Base-by-base conservation (phyloP, 192 early-diverging fungal species). In the Entomortierella chlamydospora region DNA sequence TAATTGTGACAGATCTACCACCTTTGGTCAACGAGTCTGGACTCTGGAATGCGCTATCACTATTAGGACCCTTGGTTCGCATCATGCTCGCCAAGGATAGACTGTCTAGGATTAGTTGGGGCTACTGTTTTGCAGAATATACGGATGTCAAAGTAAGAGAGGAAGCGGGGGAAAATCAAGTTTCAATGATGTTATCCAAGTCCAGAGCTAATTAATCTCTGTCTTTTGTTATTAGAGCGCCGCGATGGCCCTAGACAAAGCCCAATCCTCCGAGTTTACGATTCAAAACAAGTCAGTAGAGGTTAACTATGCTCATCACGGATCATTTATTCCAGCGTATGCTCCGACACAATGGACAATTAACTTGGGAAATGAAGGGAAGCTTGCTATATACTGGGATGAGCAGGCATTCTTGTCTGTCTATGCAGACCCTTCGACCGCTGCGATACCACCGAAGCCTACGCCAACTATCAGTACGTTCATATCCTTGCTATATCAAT, bases 101-200 rank as follows among this genome's bases (percentile, higher is more conserved):
- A 42, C 45, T 73, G 31, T 88, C 86, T 10, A 79, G 81, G 34
- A 86, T 91, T 57, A 85, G 85, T 29, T 88, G 83, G 70, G 90
- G 91, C 4, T 93, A 89, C 69, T 90, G 86, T 34, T 92, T 92
- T 74, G 68, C 84, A 20, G 89, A 91, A 61, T 91, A 82, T 58
- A 20, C 66, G 9, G 80, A 89, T 80, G 63, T 78, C 12, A 58
- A 83, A 65, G 87, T 88, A 84, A n/a, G n/a, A n/a, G n/a, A n/a
- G n/a, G n/a, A n/a, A n/a, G n/a, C n/a, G n/a, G n/a, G n/a, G n/a
- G n/a, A n/a, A n/a, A n/a, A n/a, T n/a, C n/a, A n/a, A n/a, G n/a
- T n/a, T n/a, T n/a, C n/a, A n/a, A n/a, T n/a, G n/a, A n/a, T n/a
- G n/a, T n/a, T n/a, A n/a, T n/a, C n/a, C n/a, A n/a, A n/a, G n/a